phyloP scores from a whole-genome alignment of 179 eudicot species.

The Vitellaria paradoxa region DNA sequence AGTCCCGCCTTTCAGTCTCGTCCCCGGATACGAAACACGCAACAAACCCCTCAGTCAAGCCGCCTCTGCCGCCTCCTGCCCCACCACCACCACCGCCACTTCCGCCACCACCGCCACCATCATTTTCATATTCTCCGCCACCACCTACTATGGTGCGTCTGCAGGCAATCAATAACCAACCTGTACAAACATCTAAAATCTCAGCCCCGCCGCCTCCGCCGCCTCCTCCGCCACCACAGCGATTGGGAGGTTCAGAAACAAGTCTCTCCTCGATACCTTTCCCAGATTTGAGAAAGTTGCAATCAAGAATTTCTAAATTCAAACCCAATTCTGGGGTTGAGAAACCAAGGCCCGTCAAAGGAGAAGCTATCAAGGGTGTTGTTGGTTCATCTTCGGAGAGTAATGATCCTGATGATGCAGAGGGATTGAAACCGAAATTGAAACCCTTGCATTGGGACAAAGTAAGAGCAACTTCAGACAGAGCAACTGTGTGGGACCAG shows the following conservation, averaged over 20 bases:
- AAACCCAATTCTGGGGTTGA: conserved; percentile 24
- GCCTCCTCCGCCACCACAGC: conserved; percentile 41
- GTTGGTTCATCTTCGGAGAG: conserved; percentile 31
- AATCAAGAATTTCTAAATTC: conserved; percentile 27
- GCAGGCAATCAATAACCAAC: conserved; percentile 20
- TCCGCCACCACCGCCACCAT: conserved; percentile 41
- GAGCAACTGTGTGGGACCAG: conserved; percentile 96
- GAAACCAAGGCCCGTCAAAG: conserved; percentile 24
- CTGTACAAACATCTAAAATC: conserved; percentile 36
- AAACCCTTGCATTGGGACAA: conserved; percentile 98
- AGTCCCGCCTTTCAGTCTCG: conserved; percentile 47
- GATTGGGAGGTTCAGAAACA: conserved; percentile 20
- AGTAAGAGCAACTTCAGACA: conserved; percentile 82
- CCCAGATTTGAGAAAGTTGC: conserved; percentile 21
- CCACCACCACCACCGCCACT: conserved; percentile 39
- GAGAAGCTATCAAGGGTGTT: conserved; percentile 32
- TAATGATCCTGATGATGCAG: conserved; percentile 56
- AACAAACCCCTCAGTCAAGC: conserved; percentile 53
- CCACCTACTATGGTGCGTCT: conserved; percentile 43
- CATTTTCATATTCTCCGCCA: conserved; percentile 52
- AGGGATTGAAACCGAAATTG: conserved; percentile 66
- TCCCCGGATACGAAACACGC: conserved; percentile 60
- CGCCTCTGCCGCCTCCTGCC: conserved; percentile 33
- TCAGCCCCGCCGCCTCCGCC: conserved; percentile 49
- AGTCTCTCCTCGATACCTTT: conserved; percentile 20